Conservation (phyloP, 148 eudicot genomes). For the Chenopodium album region DNA sequence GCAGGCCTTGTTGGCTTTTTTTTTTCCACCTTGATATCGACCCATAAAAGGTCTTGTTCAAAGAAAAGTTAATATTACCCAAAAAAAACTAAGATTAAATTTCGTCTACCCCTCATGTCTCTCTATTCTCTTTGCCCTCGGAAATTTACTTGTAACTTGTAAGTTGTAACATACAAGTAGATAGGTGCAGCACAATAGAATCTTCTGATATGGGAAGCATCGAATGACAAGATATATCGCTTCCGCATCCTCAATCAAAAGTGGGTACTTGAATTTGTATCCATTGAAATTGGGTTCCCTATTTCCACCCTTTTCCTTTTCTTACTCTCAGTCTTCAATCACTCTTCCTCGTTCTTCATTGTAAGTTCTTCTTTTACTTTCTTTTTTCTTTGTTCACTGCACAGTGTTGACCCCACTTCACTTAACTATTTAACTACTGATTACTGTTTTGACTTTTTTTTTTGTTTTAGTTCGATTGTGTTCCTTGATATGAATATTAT, state of each 20-base stretch:
- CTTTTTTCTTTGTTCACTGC: too few relatives aligned
- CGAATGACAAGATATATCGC: not conserved
- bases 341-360: conserved; percentile 2
- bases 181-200: not conserved
- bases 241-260: not conserved
- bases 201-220: not conserved
- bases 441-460: not conserved
- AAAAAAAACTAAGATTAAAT: too few relatives aligned
- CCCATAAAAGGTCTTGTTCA: too few relatives aligned
- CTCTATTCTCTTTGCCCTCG: too few relatives aligned
- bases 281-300: not conserved
- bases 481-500: too few relatives aligned
- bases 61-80: too few relatives aligned
- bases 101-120: too few relatives aligned
- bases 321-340: not conserved
- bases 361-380: conserved; percentile 16
- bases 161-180: too few relatives aligned
- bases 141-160: too few relatives aligned
- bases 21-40: too few relatives aligned
- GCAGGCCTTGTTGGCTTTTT: too few relatives aligned
- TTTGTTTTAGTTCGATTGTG: not conserved
- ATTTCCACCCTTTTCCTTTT: not conserved
- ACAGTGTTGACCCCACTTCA: not conserved
- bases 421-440: not conserved
- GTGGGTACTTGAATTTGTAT: not conserved